These are phyloP conservation scores for Neostapfia colusana DNA, from an alignment of 176 grass and related monocot genomes.

Conservation along the genomic window DNA sequence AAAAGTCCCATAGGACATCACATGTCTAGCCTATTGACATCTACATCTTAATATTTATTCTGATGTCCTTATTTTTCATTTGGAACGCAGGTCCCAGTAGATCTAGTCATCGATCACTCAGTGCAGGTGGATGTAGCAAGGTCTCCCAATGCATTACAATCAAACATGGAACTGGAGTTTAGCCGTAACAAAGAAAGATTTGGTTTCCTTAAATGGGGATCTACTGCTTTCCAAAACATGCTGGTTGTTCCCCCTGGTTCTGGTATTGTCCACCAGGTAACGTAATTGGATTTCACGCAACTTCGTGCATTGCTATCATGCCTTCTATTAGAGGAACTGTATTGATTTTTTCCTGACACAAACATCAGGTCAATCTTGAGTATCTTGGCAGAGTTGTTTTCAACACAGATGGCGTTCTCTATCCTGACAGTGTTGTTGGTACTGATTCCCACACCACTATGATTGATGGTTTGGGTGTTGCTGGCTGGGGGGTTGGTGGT, in stretches of 20 bases:
- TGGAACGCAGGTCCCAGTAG: constrained; percentile 73
- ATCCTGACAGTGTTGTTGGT: constrained; percentile 90
- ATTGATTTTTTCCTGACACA: neutral
- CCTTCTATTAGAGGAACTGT: neutral
- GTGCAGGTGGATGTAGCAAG: constrained; percentile 97
- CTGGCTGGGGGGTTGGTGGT: constrained; percentile 94
- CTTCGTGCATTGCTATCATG: neutral
- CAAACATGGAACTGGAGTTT: constrained; percentile 88
- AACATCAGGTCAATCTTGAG: constrained; percentile 83
- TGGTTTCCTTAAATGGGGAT: constrained; percentile 95
- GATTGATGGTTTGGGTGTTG: constrained; percentile 96
- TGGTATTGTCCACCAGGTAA: constrained; percentile 94
- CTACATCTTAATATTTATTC: neutral
- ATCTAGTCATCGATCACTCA: constrained; percentile 97
- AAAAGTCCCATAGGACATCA: neutral
- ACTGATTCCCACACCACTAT: constrained; percentile 98
- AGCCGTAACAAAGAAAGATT: constrained; percentile 91
- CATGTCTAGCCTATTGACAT: neutral
- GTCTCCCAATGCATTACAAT: constrained; percentile 72
- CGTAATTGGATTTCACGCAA: neutral
- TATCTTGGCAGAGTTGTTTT: constrained; percentile 94
- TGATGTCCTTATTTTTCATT: constrained; percentile 19
- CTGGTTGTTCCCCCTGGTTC: constrained; percentile 91
- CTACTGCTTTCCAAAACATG: constrained; percentile 93
- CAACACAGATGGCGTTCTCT: constrained; percentile 68